Base-by-base conservation (phyloP, 306 rosid genomes). In the Cyamopsis tetragonoloba region DNA sequence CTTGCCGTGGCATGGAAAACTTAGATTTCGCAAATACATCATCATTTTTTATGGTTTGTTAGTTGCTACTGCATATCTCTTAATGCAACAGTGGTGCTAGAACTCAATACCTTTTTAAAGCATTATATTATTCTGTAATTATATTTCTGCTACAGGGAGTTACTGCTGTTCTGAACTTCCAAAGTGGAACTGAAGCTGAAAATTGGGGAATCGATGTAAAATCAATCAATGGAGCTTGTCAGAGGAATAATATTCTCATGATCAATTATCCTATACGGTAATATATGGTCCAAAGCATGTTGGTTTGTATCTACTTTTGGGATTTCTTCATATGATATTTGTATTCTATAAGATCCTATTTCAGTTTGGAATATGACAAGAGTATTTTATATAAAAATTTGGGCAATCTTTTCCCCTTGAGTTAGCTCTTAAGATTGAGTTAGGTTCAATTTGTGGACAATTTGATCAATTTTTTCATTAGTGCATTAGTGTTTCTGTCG, bases 251-350 rank as follows among this genome's bases (percentile, higher is more conserved):
- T 55, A 84, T 93, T 62, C 98, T 93, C 70, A 84, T 89, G 91
- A 86, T 89, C 83, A 89, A 81, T 80, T 93, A 84, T 79, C 86
- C 96, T 27, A 87, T 93, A 75, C 84, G 98, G 98, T 92, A 83
- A 84, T 38, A 64, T 74, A 30, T 19, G 72, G 23, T 64, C 46
- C 51, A 51, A 57, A 68, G 35, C 39, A 27, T 60, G 7, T 51
- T 50, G 32, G 28, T 34, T 61, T 51, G 55, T 9, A 14, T 50
- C 51, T 44, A 43, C 42, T 37, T 72, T 46, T 54, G 23, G 15
- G 61, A 57, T 54, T 46, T 55, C 8, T 26, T 53, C 42, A 26
- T 34, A 24, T 26, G 7, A 31, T 65, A 32, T 9, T 6, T 65
- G 12, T 31, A 30, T 42, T 56, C 30, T 12, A n/a, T 54, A 27